These are phyloP conservation scores for Cymodocea nodosa DNA, from an alignment of 116 monocot genomes.

Conservation along the genomic window DNA sequence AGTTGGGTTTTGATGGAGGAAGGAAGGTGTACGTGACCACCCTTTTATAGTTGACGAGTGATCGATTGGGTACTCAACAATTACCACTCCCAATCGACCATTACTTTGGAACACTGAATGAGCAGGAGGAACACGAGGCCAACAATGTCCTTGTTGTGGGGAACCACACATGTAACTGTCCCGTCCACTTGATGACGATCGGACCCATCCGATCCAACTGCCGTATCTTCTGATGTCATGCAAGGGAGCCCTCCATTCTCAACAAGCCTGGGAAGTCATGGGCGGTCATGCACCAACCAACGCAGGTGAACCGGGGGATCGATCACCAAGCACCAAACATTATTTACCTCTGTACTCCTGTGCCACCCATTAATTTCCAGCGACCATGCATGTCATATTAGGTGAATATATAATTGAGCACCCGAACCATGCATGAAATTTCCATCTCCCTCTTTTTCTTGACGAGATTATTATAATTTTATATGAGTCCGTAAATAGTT, in stretches of 20 bases:
- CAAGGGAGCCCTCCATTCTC: background rate
- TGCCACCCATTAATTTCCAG: too few species aligned
- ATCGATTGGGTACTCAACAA: too few species aligned
- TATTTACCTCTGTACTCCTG: too few species aligned
- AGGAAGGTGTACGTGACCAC: too few species aligned
- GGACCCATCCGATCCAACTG: background rate
- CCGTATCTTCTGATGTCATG: background rate
- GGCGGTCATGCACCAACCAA: background rate
- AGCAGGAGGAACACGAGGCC: background rate
- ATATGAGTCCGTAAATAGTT: background rate
- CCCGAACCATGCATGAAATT: too few species aligned
- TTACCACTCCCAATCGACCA: background rate
- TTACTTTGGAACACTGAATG: background rate
- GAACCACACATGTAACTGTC: constrained; percentile 4
- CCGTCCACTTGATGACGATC: background rate
- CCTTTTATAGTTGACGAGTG: too few species aligned
- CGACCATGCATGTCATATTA: too few species aligned
- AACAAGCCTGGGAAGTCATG: background rate
- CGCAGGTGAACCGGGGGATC: background rate
- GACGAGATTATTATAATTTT: too few species aligned
- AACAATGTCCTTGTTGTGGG: constrained; percentile 3
- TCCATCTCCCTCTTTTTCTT: too few species aligned
- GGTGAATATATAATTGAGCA: too few species aligned
- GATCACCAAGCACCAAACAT: too few species aligned
- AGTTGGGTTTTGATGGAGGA: background rate